Evolutionary conservation across 1,284 basidiomycete genomes (phyloP), one percentile per base, ranked within the genome.

Genomic region (Trichosporon sp.): DNA sequence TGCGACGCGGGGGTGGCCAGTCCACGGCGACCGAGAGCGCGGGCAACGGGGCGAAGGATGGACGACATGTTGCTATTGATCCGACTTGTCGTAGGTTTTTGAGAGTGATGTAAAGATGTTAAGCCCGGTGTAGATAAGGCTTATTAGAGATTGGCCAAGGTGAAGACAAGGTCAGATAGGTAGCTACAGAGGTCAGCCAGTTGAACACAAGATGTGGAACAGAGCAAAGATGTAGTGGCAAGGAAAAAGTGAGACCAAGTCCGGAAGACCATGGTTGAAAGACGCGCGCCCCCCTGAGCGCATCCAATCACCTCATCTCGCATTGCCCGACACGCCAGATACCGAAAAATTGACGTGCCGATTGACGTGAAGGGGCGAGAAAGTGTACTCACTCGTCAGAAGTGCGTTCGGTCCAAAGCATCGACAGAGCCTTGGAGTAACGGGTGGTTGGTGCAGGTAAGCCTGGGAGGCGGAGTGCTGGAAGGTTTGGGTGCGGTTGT

Each of bases 341-440:
- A 29, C 10, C 23, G 46, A 52, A 29, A 52, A 54, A 54, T 31
- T n/a, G 14, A 27, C 7, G 16, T n/a, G 19, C 14, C 3, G 13
- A 9, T 19, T 32, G 33, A 27, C 56, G n/a, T n/a, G 58, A 13
- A 21, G 7, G 40, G 4, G 23, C 34, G n/a, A n/a, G n/a, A n/a
- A n/a, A n/a, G n/a, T n/a, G n/a, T n/a, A 75, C 77, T 73, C 65
- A 80, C 78, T 80, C 78, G 78, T 80, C 78, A 70, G 78, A 80
- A 56, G 71, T 75, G 63, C 78, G 76, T 74, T 79, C 70, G 33
- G 71, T 72, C 76, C 77, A 80, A 68, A 79, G 74, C 78, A 79
- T 79, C 62, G 66, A 68, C 66, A 54, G 49, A 54, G 49, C 49
- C 49, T 54, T 54, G 49, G 49, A 31, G 27, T 6, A 29, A 25